Conservation (phyloP, 2,329 filamentous ascomycete species). For the Ophiostoma australiae region DNA sequence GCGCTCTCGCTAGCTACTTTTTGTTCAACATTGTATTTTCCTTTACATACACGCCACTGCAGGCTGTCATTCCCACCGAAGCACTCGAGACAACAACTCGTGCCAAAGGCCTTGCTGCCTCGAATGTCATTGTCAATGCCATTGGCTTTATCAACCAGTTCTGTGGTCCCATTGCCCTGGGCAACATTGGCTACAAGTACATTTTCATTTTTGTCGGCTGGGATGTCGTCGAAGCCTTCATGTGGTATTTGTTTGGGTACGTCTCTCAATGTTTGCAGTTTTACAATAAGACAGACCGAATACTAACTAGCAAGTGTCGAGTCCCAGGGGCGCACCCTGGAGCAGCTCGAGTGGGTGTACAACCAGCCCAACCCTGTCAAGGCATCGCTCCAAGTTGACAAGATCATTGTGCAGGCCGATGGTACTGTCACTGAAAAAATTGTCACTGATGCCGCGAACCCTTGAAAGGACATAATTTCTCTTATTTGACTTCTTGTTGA, state of each 20-base stretch:
- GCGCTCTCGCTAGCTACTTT: constrained; percentile 45
- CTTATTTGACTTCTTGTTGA: no score
- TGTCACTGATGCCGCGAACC: not conserved
- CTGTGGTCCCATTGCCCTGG: constrained; percentile 43
- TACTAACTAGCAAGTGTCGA: constrained; percentile 45
- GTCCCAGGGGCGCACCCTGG: constrained; percentile 46
- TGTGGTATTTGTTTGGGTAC: not conserved
- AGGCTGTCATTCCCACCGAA: constrained; percentile 45
- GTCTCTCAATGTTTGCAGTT: not conserved
- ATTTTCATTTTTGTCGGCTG: constrained; percentile 36
- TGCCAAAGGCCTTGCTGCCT: constrained; percentile 48
- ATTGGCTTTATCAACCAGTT: constrained; percentile 48
- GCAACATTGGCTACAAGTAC: constrained; percentile 42
- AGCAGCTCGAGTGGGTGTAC: constrained; percentile 49
- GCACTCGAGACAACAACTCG: constrained; percentile 47
- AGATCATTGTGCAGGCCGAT: constrained; percentile 43
- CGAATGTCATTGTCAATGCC: constrained; percentile 41
- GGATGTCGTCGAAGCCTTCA: not conserved
- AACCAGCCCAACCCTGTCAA: constrained; percentile 47
- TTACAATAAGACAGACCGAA: not conserved
- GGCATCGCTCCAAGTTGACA: constrained; percentile 45
- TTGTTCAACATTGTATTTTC: constrained; percentile 48
- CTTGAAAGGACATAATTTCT: not conserved
- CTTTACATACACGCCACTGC: constrained; percentile 48
- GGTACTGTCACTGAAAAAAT: constrained; percentile 36